phyloP scores from a whole-genome alignment of 768 basidiomycete species.

The Suillus subluteus region DNA sequence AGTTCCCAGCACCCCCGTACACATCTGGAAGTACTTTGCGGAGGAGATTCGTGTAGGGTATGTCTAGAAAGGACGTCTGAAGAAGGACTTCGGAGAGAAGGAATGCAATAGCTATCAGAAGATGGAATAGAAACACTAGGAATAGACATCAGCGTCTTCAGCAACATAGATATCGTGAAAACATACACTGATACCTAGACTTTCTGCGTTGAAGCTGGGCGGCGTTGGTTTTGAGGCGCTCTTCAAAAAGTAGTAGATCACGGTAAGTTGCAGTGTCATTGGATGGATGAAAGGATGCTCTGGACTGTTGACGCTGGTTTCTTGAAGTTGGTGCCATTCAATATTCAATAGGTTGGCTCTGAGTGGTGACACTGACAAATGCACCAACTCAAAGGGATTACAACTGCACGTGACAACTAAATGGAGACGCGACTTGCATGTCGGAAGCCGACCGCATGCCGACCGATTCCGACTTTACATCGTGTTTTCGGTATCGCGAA shows the following conservation, averaged over 20 bases:
- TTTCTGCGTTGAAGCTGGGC: slow-evolving; percentile 79
- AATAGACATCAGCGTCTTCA: slow-evolving; percentile 21
- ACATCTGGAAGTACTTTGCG: slow-evolving; percentile 54
- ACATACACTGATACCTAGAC: slow-evolving; percentile 78
- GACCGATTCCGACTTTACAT: not conserved
- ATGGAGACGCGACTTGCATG: slow-evolving; percentile 5
- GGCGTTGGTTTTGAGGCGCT: slow-evolving; percentile 93
- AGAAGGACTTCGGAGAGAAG: slow-evolving; percentile 78
- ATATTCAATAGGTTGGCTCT: not conserved
- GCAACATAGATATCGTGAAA: slow-evolving; percentile 23
- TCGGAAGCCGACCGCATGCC: not conserved
- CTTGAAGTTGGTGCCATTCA: slow-evolving; percentile 32
- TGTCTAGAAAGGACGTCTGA: slow-evolving; percentile 63
- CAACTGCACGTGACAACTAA: slow-evolving; percentile 5
- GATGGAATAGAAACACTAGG: slow-evolving; percentile 75
- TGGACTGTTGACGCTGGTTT: slow-evolving; percentile 30
- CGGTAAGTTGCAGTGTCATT: slow-evolving; percentile 81
- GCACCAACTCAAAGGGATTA: not conserved
- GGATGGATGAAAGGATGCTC: slow-evolving; percentile 56
- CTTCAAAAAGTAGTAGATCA: slow-evolving; percentile 92
- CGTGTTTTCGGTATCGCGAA: not conserved
- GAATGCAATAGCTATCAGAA: slow-evolving; percentile 69
- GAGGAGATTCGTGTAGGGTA: slow-evolving; percentile 61
- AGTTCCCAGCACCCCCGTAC: slow-evolving; percentile 42
- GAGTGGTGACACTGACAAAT: no score